Conservation (phyloP, 2,329 filamentous ascomycete species). For the Thermothelomyces thermophilus region DNA sequence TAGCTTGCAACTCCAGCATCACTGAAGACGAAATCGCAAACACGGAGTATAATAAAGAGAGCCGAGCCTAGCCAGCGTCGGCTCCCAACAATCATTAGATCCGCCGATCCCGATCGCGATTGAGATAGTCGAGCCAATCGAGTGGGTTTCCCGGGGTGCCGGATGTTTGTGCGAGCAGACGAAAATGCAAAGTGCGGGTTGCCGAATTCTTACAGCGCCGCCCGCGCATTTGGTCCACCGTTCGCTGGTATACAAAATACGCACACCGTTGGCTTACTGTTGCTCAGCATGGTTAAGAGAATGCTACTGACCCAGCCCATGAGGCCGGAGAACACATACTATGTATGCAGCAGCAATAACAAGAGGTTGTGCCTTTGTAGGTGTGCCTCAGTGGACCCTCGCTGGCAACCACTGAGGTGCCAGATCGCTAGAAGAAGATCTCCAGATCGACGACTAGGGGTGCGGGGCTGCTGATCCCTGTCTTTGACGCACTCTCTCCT, state of each 20-base stretch:
- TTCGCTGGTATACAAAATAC: too few relatives aligned
- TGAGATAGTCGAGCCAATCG: not conserved
- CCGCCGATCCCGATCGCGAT: constrained; percentile 1
- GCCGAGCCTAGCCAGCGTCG: not conserved
- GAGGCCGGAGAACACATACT: too few relatives aligned
- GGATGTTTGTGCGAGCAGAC: not conserved
- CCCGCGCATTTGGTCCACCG: too few relatives aligned
- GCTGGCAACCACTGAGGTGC: not conserved
- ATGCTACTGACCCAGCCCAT: too few relatives aligned
- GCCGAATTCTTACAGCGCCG: not conserved
- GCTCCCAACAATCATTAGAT: not conserved
- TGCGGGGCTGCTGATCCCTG: too few relatives aligned
- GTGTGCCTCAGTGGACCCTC: too few relatives aligned
- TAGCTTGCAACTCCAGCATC: not conserved
- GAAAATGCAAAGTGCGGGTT: not conserved
- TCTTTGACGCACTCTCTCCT: not conserved
- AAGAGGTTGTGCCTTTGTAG: too few relatives aligned
- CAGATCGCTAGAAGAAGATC: not conserved
- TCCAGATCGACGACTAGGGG: constrained; percentile 1
- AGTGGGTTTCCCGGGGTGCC: not conserved
- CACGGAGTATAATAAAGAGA: not conserved
- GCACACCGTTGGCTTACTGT: not conserved
- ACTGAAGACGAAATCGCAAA: not conserved
- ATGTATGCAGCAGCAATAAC: too few relatives aligned
- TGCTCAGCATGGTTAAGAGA: not conserved